Evolutionary conservation across 805 yeast genomes (phyloP).

Genomic region (Hanseniaspora guilliermondii): DNA sequence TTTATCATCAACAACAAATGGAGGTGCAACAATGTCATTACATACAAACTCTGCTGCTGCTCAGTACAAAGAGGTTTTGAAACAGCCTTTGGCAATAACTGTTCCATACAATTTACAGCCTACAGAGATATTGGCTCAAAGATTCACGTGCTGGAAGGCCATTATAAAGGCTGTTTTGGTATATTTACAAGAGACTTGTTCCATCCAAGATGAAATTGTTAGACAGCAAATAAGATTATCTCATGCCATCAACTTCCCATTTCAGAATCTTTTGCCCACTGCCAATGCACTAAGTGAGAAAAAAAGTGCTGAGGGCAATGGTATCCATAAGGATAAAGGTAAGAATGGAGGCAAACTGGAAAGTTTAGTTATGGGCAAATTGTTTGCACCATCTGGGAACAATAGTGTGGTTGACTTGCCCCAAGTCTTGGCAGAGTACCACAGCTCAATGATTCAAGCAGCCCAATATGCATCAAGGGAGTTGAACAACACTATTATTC

Average conservation of each 20-base stretch:
- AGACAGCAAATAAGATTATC: slow-evolving; percentile 72
- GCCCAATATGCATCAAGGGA: slow-evolving; percentile 51
- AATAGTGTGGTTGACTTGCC: slow-evolving; percentile 80
- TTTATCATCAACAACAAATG: slow-evolving; percentile 1
- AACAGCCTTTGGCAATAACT: slow-evolving; percentile 37
- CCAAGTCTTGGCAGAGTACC: slow-evolving; percentile 51
- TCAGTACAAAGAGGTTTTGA: slow-evolving; percentile 27
- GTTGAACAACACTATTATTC: slow-evolving; percentile 47
- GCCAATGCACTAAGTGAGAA: slow-evolving; percentile 12
- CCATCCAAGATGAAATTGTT: slow-evolving; percentile 78
- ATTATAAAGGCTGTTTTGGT: slow-evolving; percentile 61
- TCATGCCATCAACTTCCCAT: slow-evolving; percentile 51
- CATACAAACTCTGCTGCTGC: slow-evolving; percentile 13
- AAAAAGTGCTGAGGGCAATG: slow-evolving; percentile 29
- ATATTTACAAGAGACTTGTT: slow-evolving; percentile 66
- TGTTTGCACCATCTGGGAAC: slow-evolving; percentile 64
- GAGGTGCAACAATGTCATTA: slow-evolving; percentile 1
- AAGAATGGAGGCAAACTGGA: slow-evolving; percentile 21
- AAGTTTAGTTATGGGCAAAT: slow-evolving; percentile 24
- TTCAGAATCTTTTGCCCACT: slow-evolving; percentile 17
- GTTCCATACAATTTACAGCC: slow-evolving; percentile 61
- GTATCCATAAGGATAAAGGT: slow-evolving; percentile 27
- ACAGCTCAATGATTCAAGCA: slow-evolving; percentile 44
- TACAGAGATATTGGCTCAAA: slow-evolving; percentile 69
- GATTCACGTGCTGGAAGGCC: slow-evolving; percentile 79